Conservation (phyloP, 2,329 filamentous ascomycete species). For the Sarocladium brachiariae region DNA sequence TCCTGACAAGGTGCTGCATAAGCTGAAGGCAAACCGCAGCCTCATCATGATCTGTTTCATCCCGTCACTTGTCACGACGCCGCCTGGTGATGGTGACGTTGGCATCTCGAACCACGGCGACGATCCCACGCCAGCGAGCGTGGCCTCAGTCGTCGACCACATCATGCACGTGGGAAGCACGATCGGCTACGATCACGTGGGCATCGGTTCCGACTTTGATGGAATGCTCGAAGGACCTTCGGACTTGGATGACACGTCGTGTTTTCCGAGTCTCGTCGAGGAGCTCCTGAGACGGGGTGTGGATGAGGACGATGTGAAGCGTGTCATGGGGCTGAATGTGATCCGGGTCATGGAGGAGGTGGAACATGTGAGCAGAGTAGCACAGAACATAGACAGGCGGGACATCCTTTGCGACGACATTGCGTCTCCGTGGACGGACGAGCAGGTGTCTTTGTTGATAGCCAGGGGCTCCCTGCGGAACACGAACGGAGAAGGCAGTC, state of each 20-base stretch:
- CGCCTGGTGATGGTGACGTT: too few species aligned
- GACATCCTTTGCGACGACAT: background rate
- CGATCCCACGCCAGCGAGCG: too few species aligned
- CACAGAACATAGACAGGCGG: background rate
- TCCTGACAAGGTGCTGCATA: constrained; percentile 31
- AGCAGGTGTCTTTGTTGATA: background rate
- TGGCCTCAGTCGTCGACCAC: constrained; percentile 25
- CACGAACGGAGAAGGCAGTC: too few species aligned
- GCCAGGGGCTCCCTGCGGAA: too few species aligned
- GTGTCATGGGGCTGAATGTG: constrained; percentile 22
- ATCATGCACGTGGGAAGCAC: constrained; percentile 22
- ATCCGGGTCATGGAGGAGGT: constrained; percentile 23
- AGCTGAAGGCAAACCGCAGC: constrained; percentile 28
- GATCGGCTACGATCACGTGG: constrained; percentile 30
- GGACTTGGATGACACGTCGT: constrained; percentile 26
- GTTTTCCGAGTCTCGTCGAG: constrained; percentile 27
- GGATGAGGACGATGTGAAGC: constrained; percentile 21
- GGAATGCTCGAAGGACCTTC: constrained; percentile 23
- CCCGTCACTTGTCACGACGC: constrained; percentile 11
- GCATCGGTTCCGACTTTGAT: constrained; percentile 29
- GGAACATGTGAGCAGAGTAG: constrained; percentile 13
- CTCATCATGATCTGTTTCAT: constrained; percentile 33
- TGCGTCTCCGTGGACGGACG: background rate
- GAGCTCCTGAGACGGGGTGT: constrained; percentile 22
- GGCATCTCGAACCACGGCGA: too few species aligned